phyloP scores from a whole-genome alignment of 208 protist genomes.

The Leishmania amazonensis region DNA sequence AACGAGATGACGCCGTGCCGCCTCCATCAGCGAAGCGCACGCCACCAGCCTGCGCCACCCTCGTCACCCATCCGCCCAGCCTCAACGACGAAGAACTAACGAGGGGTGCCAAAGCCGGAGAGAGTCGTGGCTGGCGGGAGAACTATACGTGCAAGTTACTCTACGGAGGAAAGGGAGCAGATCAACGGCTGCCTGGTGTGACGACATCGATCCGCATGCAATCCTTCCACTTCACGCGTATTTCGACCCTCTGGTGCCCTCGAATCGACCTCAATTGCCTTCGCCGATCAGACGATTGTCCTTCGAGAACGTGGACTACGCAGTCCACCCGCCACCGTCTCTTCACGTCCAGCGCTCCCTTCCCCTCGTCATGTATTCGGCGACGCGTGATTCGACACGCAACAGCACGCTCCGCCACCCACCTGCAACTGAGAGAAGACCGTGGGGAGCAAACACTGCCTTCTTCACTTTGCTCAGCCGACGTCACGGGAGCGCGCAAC shows the following conservation, averaged over 20 bases:
- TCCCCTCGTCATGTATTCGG: background rate
- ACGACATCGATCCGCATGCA: background rate
- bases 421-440: background rate
- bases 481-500: background rate
- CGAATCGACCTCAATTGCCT: background rate
- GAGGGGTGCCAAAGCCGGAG: too few species aligned
- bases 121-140: background rate
- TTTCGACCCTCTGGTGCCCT: background rate
- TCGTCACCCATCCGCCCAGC: background rate
- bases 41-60: background rate
- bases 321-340: background rate
- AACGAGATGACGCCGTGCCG: background rate
- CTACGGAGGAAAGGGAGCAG: background rate
- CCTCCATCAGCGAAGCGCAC: background rate
- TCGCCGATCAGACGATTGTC: background rate
- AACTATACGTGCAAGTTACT: background rate
- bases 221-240: background rate
- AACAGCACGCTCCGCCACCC: background rate
- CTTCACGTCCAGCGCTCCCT: background rate
- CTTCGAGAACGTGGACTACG: too few species aligned
- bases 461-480: background rate
- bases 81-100: background rate
- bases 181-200: background rate
- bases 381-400: background rate
- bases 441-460: background rate